Base-by-base conservation (phyloP, 345 rosid species). In the Populus simonii region DNA sequence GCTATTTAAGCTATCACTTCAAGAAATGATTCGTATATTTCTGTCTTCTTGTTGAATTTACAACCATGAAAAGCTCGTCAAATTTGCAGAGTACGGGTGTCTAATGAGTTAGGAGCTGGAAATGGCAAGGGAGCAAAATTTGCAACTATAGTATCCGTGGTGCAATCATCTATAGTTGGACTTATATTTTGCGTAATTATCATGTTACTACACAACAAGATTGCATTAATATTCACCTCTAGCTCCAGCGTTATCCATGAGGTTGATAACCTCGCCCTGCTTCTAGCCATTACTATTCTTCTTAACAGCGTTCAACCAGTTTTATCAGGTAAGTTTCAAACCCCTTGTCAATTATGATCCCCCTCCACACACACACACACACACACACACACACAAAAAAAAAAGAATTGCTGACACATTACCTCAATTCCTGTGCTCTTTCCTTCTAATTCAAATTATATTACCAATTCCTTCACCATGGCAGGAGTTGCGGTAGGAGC, bases 401-500 rank as follows among this genome's bases (percentile, higher is more conserved):
- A 33, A 33, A 33, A 33, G 5, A 11, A 43, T 43, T 43, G 47
- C 47, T 5, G 6, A 4, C 18, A 15, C 27, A 13, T 74, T 5
- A 55, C 8, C 29, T n/a, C 8, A 38, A 22, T 25, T 57, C 23
- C 25, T 36, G 51, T 10, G 2, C 1, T 55, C 5, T 25, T 8
- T n/a, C 22, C 51, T 22, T 13, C 66, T 22, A 31, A 7, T 63
- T 63, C 67, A 25, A 47, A 47, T 4, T 3, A 15, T 1, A 47
- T 27, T 11, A 10, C 47, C 47, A 11, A 43, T 43, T 43, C 12
- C 67, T 63, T 23, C 67, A n/a, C 15, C 33, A 15, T 31, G 70
- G n/a, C 43, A 93, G 97, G 94, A 71, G 98, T 93, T 76, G 98
- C 94, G 8, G 86, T 93, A 20, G 98, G 98, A 31, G 89, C 92